Evolutionary conservation across 495 filamentous ascomycete species (phyloP).

Genomic region (Xylaria curta): DNA sequence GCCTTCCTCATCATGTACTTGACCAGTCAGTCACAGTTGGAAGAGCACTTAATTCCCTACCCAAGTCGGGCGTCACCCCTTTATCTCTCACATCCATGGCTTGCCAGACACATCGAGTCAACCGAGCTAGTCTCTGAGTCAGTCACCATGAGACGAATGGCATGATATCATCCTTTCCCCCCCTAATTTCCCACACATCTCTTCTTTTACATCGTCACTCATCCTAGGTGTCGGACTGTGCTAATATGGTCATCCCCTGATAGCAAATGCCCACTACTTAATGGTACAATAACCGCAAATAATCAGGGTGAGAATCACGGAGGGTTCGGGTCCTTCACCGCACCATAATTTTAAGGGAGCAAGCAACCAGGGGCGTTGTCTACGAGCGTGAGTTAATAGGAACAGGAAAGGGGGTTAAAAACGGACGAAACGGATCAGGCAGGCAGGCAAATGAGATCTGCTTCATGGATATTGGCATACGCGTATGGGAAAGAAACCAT

Average conservation of each 20-base stretch:
- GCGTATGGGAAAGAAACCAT: background rate
- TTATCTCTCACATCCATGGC: background rate
- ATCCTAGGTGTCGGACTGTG: slow-evolving; percentile 29
- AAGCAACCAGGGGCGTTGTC: slow-evolving; percentile 10
- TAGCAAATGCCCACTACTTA: slow-evolving; percentile 86
- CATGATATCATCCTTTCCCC: background rate
- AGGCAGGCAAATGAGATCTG: background rate
- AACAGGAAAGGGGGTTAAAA: slow-evolving; percentile 24
- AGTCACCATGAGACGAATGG: background rate
- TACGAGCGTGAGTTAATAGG: background rate
- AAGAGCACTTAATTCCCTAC: background rate
- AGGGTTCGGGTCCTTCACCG: slow-evolving; percentile 59
- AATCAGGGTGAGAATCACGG: slow-evolving; percentile 60
- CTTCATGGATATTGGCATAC: background rate
- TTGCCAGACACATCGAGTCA: background rate
- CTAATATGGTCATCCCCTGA: slow-evolving; percentile 40
- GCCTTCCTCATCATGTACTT: background rate
- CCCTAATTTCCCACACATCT: background rate
- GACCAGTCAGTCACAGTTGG: background rate
- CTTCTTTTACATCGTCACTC: background rate
- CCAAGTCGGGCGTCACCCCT: slow-evolving; percentile 4
- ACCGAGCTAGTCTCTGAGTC: background rate
- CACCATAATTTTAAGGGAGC: slow-evolving; percentile 30
- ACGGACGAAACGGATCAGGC: background rate
- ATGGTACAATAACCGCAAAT: slow-evolving; percentile 79